phyloP scores from a whole-genome alignment of 306 rosid species.

The Cicer cuneatum region DNA sequence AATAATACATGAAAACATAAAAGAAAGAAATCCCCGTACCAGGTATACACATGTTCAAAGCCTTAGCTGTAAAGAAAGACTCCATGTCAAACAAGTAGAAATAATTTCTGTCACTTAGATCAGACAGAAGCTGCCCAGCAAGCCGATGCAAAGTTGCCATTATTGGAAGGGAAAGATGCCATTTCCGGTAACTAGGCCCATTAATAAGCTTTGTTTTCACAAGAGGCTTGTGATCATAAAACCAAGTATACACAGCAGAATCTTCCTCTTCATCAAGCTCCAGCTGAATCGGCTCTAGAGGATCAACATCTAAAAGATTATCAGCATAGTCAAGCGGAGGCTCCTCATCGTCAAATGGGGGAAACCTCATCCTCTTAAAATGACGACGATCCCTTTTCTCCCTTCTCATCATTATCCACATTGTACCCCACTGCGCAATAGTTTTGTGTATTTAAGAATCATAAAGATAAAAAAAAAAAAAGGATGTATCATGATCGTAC shows the following conservation, averaged over 20 bases:
- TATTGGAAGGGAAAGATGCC: conserved; percentile 99
- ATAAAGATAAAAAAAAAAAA: neutral
- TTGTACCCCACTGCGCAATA: conserved; percentile 86
- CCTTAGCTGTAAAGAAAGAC: conserved; percentile 97
- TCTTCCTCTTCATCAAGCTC: conserved; percentile 98
- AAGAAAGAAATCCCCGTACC: conserved; percentile 53
- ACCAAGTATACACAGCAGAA: conserved; percentile 97
- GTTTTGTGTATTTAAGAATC: conserved; percentile 10
- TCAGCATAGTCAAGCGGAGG: conserved; percentile 99
- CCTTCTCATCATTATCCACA: conserved; percentile 99
- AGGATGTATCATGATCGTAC: neutral
- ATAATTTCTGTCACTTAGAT: conserved; percentile 91
- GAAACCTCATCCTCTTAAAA: conserved; percentile 98
- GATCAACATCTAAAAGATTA: conserved; percentile 96
- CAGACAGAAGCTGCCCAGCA: conserved; percentile 96
- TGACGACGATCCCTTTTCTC: conserved; percentile 99
- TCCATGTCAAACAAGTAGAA: conserved; percentile 99
- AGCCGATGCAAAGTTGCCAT: conserved; percentile 99
- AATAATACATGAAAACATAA: neutral
- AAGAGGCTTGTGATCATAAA: conserved; percentile 97
- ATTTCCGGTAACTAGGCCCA: conserved; percentile 96
- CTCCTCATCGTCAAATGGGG: conserved; percentile 99
- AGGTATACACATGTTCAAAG: conserved; percentile 98
- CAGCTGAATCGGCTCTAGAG: conserved; percentile 95
- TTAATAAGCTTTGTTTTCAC: conserved; percentile 96